phyloP scores from a whole-genome alignment of 768 basidiomycete genomes.

The Lactifluus pinguis region DNA sequence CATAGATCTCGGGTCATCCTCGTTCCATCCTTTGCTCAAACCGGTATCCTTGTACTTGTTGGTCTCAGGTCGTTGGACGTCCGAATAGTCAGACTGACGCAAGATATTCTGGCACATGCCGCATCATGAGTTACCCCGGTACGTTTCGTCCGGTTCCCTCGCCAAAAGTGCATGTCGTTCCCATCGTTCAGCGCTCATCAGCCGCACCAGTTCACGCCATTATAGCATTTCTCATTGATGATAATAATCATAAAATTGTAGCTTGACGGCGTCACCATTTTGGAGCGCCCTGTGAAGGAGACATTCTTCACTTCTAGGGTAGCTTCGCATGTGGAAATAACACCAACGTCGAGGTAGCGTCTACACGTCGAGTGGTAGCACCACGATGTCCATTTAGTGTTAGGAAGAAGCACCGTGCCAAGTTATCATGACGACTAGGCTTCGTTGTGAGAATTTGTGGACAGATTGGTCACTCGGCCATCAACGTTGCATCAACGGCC shows the following conservation, averaged over 20 bases:
- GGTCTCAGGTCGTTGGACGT: conserved; percentile 15
- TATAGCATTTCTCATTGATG: not conserved
- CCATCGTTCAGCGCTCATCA: not conserved
- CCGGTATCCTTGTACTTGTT: conserved; percentile 18
- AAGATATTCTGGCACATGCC: conserved; percentile 4
- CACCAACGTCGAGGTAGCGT: not conserved
- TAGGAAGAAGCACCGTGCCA: no score
- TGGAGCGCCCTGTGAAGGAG: not conserved
- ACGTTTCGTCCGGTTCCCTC: not conserved
- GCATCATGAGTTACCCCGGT: not conserved
- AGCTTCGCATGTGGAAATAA: not conserved
- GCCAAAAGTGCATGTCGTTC: not conserved
- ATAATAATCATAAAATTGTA: not conserved
- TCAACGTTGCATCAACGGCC: no score
- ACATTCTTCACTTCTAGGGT: not conserved
- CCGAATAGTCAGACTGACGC: conserved; percentile 12
- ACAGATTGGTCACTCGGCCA: no score
- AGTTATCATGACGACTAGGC: no score
- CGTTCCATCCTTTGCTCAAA: conserved; percentile 18
- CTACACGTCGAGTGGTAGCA: no score
- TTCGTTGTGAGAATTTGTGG: no score
- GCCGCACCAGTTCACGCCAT: not conserved
- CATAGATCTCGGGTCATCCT: conserved; percentile 17
- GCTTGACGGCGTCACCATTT: not conserved
- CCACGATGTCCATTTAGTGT: no score